These are phyloP conservation scores for Ustilago curta DNA, from an alignment of 1,284 basidiomycete genomes.

Conservation along the genomic window DNA sequence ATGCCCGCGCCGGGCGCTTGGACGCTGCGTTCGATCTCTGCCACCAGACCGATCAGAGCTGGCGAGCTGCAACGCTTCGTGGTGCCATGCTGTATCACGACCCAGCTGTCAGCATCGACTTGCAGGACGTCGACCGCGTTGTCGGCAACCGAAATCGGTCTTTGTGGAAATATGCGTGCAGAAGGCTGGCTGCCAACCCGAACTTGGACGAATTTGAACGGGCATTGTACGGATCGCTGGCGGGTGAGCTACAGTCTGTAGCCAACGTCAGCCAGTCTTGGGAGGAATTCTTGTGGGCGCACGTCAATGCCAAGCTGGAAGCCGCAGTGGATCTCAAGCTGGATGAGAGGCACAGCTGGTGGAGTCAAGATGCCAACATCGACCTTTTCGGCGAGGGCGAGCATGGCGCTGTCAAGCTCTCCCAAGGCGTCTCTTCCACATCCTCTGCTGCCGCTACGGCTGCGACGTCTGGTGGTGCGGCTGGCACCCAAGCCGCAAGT, in stretches of 20 bases:
- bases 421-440: conserved; percentile 27
- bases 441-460: conserved; percentile 23
- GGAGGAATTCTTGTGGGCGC: conserved; percentile 96
- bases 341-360: conserved; percentile 59
- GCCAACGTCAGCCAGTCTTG: conserved; percentile 80
- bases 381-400: conserved; percentile 46
- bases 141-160: conserved; percentile 64
- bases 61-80: conserved; percentile 87
- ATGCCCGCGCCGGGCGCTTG: conserved; percentile 82
- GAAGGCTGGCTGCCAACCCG: conserved; percentile 68
- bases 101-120: conserved; percentile 35
- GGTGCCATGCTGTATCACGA: conserved; percentile 74
- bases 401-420: conserved; percentile 52
- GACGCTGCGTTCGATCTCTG: conserved; percentile 86
- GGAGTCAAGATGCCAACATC: conserved; percentile 68
- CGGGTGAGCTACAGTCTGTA: conserved; percentile 83
- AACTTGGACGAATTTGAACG: conserved; percentile 81
- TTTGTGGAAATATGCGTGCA: conserved; percentile 65
- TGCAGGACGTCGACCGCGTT: conserved; percentile 50
- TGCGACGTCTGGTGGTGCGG: conserved; percentile 12
- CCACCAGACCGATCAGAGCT: conserved; percentile 84
- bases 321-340: conserved; percentile 77
- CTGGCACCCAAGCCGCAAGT: conserved; percentile 9
- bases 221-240: conserved; percentile 86
- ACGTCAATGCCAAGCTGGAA: conserved; percentile 86